Conservation (phyloP, 805 yeast species). For the Saturnispora serradocipensis region DNA sequence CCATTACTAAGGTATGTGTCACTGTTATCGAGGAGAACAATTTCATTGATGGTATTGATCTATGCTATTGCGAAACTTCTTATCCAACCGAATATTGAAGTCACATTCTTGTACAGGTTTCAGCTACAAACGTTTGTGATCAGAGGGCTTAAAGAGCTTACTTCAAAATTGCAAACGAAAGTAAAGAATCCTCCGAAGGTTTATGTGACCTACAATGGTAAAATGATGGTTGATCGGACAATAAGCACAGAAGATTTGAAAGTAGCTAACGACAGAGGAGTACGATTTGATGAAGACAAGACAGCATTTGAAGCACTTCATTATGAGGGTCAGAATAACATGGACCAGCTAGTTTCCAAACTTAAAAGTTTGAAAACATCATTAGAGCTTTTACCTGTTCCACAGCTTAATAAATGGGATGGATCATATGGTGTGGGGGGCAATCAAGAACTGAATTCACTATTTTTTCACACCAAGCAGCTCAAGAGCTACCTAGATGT, state of each 20-base stretch:
- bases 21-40: slow-evolving; percentile 29
- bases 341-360: slow-evolving; percentile 17
- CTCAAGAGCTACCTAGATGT: slow-evolving; percentile 25
- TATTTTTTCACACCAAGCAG: slow-evolving; percentile 26
- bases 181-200: slow-evolving; percentile 32
- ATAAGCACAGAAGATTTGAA: slow-evolving; percentile 18
- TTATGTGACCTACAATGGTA: slow-evolving; percentile 34
- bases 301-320: slow-evolving; percentile 9
- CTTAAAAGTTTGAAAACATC: slow-evolving; percentile 24
- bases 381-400: slow-evolving; percentile 20
- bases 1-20: slow-evolving; percentile 24
- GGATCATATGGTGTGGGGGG: slow-evolving; percentile 9
- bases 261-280: slow-evolving; percentile 16
- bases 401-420: slow-evolving; percentile 18
- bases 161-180: slow-evolving; percentile 19
- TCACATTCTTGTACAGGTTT: slow-evolving; percentile 32
- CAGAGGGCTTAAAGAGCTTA: slow-evolving; percentile 22
- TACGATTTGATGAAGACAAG: slow-evolving; percentile 17
- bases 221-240: slow-evolving; percentile 29
- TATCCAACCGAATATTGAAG: slow-evolving; percentile 33
- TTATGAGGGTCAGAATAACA: slow-evolving; percentile 8
- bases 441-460: slow-evolving; percentile 28
- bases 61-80: slow-evolving; percentile 27
- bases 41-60: slow-evolving; percentile 24
- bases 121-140: slow-evolving; percentile 26